Percentiles rank a stretch among this genome's conserved stretches.
phyloP scores from a whole-genome alignment of 805 yeast genomes.

The Metschnikowia hibisci region DNA sequence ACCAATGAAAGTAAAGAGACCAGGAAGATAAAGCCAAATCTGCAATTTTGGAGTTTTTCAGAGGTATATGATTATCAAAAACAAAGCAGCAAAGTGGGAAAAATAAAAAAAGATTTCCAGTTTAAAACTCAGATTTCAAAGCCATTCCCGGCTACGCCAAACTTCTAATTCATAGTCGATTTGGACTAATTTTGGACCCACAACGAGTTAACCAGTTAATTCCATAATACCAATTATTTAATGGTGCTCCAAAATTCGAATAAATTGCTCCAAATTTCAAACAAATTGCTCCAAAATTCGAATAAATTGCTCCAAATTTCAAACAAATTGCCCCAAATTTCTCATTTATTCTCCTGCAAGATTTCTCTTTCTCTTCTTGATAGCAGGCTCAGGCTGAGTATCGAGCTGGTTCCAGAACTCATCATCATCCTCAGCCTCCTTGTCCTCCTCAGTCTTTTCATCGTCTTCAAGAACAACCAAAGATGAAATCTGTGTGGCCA shows the following conservation, averaged over 20 bases:
- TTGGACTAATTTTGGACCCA: too few relatives aligned
- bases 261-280: not conserved
- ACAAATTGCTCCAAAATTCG: not conserved
- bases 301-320: not conserved
- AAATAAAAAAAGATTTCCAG: too few relatives aligned
- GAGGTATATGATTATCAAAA: too few relatives aligned
- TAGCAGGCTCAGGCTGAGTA: slow-evolving; percentile 22
- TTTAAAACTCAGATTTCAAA: too few relatives aligned
- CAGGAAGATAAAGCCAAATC: too few relatives aligned
- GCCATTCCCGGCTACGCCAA: too few relatives aligned
- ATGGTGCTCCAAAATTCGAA: not conserved
- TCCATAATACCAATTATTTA: too few relatives aligned
- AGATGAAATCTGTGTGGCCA: slow-evolving; percentile 66
- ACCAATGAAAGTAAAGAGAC: too few relatives aligned
- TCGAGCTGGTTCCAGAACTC: slow-evolving; percentile 40
- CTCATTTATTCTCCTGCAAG: not conserved
- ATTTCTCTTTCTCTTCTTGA: slow-evolving; percentile 30
- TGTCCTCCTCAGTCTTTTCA: slow-evolving; percentile 30
- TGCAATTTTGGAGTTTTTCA: too few relatives aligned
- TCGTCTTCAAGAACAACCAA: slow-evolving; percentile 47
- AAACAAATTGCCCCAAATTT: not conserved
- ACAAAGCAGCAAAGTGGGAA: too few relatives aligned
- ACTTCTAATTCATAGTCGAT: too few relatives aligned
- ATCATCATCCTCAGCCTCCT: slow-evolving; percentile 25
- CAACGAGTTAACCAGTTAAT: too few relatives aligned